Evolutionary conservation across 2,329 filamentous ascomycete genomes (phyloP).

Genomic region (Colletotrichum phormii): DNA sequence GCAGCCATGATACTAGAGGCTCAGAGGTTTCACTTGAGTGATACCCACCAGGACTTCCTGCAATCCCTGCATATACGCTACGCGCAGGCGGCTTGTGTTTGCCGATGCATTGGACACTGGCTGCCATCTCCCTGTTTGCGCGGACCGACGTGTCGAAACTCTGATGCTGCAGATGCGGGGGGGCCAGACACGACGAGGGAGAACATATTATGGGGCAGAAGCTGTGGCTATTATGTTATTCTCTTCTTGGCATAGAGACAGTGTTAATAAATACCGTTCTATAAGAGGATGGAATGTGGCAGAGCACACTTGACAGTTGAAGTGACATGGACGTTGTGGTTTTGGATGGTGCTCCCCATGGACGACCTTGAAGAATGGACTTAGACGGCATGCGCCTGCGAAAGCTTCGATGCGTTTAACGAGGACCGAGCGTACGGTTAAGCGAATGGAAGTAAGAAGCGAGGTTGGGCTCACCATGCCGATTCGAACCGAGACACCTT

Average conservation of each 20-base stretch:
- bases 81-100: conserved; percentile 16
- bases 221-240: background rate
- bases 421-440: conserved; percentile 12
- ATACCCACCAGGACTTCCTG: conserved; percentile 2
- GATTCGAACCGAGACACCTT: background rate
- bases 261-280: background rate
- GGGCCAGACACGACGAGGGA: background rate
- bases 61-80: conserved; percentile 22
- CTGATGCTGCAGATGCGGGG: conserved; percentile 16
- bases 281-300: background rate
- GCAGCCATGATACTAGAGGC: background rate
- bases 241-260: background rate
- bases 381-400: background rate
- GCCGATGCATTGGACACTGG: background rate
- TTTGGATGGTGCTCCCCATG: background rate
- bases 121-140: conserved; percentile 8
- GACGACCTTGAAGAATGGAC: background rate
- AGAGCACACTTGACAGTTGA: background rate
- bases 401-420: conserved; percentile 23
- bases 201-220: background rate
- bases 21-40: conserved; percentile 25
- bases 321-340: background rate
- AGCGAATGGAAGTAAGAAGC: background rate
- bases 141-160: conserved; percentile 16
- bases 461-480: conserved; percentile 11